Conservation (phyloP, 768 basidiomycete species). For the Auricularia auricula-judae region DNA sequence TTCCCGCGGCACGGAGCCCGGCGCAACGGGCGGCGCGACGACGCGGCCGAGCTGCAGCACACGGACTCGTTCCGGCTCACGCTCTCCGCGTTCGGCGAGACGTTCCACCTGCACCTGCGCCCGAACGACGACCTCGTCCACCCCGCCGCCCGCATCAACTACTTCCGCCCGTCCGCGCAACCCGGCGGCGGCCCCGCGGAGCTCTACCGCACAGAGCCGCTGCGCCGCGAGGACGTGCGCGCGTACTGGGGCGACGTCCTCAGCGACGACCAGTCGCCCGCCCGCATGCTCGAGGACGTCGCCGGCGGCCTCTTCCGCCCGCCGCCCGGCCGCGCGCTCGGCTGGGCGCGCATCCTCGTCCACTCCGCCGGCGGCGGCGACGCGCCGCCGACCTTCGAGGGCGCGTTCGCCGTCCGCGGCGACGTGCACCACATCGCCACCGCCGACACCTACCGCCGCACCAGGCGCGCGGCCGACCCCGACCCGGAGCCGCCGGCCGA, state of each 20-base stretch:
- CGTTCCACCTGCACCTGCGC: conserved; percentile 60
- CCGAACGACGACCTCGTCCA: conserved; percentile 74
- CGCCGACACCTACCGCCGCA: conserved; percentile 56
- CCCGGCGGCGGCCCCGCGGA: conserved; percentile 33
- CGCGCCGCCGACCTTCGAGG: conserved; percentile 54
- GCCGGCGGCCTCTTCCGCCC: conserved; percentile 39
- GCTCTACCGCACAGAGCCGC: conserved; percentile 43
- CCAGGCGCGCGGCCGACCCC: conserved; percentile 49
- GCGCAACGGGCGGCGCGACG: conserved; percentile 15
- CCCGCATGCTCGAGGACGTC: conserved; percentile 52
- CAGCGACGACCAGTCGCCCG: conserved; percentile 36
- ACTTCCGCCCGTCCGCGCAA: conserved; percentile 36
- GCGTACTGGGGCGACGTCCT: conserved; percentile 74
- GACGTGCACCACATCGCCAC: conserved; percentile 61
- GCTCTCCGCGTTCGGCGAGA: conserved; percentile 53
- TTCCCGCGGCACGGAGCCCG: conserved; percentile 32
- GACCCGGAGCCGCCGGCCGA: conserved; percentile 27
- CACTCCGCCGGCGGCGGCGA: conserved; percentile 46
- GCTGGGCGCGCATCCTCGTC: conserved; percentile 72
- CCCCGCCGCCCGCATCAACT: conserved; percentile 61
- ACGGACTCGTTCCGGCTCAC: conserved; percentile 63
- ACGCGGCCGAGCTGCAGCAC: conserved; percentile 43
- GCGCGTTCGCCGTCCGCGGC: conserved; percentile 61
- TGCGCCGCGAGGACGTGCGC: conserved; percentile 51
- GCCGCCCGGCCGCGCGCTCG: conserved; percentile 32